Base-by-base conservation (phyloP, 306 rosid genomes). In the Ochetophila trinervis region DNA sequence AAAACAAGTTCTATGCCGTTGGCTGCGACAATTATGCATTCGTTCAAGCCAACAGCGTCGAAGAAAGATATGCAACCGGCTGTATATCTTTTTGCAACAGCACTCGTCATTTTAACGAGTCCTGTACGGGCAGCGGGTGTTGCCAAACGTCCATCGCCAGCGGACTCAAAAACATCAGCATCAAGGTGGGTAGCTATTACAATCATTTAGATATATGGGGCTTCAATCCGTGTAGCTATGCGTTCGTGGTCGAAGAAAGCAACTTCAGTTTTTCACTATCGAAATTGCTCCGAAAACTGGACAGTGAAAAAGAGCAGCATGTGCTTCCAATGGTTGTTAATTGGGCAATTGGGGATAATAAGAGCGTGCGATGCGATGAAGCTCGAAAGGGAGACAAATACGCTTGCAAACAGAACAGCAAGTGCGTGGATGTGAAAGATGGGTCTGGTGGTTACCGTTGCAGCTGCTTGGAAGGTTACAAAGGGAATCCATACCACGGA, bases 261-360 rank as follows among this genome's bases (percentile, higher is more conserved):
- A 50, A 4, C 30, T 84, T 77, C 48, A 23, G 51, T 4, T 80
- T 75, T 5, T 5, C 0, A 10, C 9, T 6, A 5, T 6, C 42
- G 42, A 10, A 0, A 0, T 1, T 71, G 74, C 18, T 53, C 77
- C 4, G 11, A 0, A 0, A 9, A 75, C 11, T 68, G 79, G 2
- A 5, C 58, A 11, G 3, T 13, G 4, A 11, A 0, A 5, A 0
- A 0, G 0, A 0, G 2, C n/a, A n/a, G n/a, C n/a, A n/a, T n/a
- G n/a, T n/a, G 0, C 5, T 64, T 10, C 80, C 80, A 0, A 3
- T 50, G 36, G 80, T 85, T 8, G 52, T 78, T 30, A 80, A 82
- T 62, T 85, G 90, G 90, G 68, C 60, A 12, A 74, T 72, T 3
- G 77, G 76, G 20, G n/a, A n/a, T n/a, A n/a, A n/a, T n/a, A n/a